phyloP scores from a whole-genome alignment of 768 basidiomycete species.

The Fomitopsis pulvina region DNA sequence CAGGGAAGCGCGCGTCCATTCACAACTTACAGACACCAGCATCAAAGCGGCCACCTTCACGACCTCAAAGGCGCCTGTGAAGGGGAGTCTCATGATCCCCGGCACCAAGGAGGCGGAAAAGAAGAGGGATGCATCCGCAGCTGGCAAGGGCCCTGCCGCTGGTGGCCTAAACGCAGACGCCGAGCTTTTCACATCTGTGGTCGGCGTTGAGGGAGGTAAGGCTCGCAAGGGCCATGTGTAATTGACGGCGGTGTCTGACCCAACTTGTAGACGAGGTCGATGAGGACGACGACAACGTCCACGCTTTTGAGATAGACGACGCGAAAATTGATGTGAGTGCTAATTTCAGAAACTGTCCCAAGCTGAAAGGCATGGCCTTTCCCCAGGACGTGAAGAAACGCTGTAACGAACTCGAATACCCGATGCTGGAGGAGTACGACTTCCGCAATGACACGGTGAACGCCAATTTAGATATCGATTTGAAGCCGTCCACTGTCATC shows the following conservation, averaged over 20 bases:
- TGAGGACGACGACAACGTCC: slow-evolving; percentile 95
- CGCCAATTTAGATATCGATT: slow-evolving; percentile 94
- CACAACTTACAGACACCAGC: slow-evolving; percentile 63
- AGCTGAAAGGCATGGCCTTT: background rate
- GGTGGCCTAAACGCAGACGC: slow-evolving; percentile 42
- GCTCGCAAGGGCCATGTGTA: no score
- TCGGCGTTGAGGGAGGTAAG: slow-evolving; percentile 85
- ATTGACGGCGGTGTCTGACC: no score
- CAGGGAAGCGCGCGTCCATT: slow-evolving; percentile 73
- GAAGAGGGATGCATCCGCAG: slow-evolving; percentile 54
- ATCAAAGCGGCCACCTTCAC: slow-evolving; percentile 74
- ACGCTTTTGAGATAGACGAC: slow-evolving; percentile 94
- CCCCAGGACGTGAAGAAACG: slow-evolving; percentile 88
- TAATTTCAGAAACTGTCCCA: background rate
- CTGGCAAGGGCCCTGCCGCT: slow-evolving; percentile 23
- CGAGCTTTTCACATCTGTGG: slow-evolving; percentile 92
- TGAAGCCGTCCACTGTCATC: slow-evolving; percentile 96
- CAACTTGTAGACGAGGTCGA: slow-evolving; percentile 80
- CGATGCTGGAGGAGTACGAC: slow-evolving; percentile 99
- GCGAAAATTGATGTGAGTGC: slow-evolving; percentile 80
- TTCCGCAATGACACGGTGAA: slow-evolving; percentile 97
- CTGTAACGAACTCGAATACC: slow-evolving; percentile 94
- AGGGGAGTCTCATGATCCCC: slow-evolving; percentile 80
- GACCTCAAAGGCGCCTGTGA: slow-evolving; percentile 73
- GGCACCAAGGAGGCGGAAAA: slow-evolving; percentile 74